These are phyloP conservation scores for Kockiozyma suomiensis DNA, from an alignment of 805 yeast species.

Conservation along the genomic window DNA sequence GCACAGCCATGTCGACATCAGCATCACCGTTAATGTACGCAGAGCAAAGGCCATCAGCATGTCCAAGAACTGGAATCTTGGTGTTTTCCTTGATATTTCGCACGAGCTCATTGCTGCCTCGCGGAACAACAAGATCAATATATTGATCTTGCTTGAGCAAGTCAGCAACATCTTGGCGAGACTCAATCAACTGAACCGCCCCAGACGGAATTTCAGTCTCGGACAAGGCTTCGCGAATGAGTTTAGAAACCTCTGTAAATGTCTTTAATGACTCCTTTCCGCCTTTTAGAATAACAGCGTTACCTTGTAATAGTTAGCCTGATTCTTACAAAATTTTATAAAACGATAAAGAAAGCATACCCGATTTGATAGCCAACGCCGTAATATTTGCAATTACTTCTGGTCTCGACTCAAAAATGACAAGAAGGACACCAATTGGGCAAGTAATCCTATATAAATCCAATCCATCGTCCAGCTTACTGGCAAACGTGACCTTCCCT, in stretches of 20 bases:
- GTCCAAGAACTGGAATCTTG: constrained; percentile 96
- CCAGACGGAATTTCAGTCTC: constrained; percentile 74
- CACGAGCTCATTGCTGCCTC: constrained; percentile 95
- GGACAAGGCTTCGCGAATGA: constrained; percentile 62
- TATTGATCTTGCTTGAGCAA: constrained; percentile 81
- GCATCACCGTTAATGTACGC: constrained; percentile 79
- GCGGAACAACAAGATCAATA: constrained; percentile 93
- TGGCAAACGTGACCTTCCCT: constrained; percentile 82
- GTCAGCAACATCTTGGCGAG: constrained; percentile 88
- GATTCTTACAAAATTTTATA: background rate
- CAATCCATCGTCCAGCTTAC: constrained; percentile 86
- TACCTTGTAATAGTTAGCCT: constrained; percentile 9
- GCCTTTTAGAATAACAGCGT: constrained; percentile 95
- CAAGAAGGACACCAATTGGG: constrained; percentile 91
- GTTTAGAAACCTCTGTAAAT: constrained; percentile 75
- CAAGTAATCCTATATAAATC: constrained; percentile 81
- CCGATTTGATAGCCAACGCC: constrained; percentile 92
- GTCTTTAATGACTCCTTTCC: constrained; percentile 92
- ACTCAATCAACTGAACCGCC: constrained; percentile 83
- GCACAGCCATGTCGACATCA: constrained; percentile 73
- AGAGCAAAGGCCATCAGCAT: constrained; percentile 97
- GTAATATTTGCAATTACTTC: constrained; percentile 98
- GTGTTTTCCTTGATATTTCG: constrained; percentile 82
- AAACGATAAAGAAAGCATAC: constrained; percentile 47
- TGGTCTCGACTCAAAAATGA: constrained; percentile 95